A percentile compares a stretch with the other conserved stretches of the same genome.
These are phyloP conservation scores for Pichia kluyveri DNA, from an alignment of 805 yeast species.

Conservation along the genomic window DNA sequence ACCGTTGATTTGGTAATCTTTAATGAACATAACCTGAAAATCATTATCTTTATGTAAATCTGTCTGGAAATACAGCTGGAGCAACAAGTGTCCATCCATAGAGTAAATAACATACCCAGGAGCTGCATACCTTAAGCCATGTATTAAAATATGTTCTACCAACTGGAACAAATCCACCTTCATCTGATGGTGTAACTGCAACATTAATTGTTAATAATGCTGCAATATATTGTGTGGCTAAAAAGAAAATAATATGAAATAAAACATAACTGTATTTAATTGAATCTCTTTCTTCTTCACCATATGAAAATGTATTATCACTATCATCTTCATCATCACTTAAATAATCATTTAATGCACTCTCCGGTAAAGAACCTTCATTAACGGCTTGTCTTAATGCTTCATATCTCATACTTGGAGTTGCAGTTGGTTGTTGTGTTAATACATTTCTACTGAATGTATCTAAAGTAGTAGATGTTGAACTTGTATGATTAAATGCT, in stretches of 20 bases:
- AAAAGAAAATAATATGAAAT: conserved; percentile 84
- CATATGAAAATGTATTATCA: conserved; percentile 22
- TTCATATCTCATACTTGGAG: conserved; percentile 72
- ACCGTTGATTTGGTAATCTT: too few relatives aligned
- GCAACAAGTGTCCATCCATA: conserved; percentile 91
- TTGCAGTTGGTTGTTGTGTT: conserved; percentile 38
- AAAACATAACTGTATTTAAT: conserved; percentile 80
- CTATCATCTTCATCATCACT: conserved; percentile 29
- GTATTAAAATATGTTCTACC: conserved; percentile 94
- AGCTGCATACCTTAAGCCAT: conserved; percentile 86
- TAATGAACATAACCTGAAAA: too few relatives aligned
- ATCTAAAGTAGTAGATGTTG: too few relatives aligned
- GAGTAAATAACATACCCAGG: conserved; percentile 83
- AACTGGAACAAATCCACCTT: conserved; percentile 89
- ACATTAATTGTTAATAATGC: conserved; percentile 89
- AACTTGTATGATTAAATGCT: conserved; percentile 38
- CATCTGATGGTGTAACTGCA: conserved; percentile 60
- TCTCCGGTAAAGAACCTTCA: conserved; percentile 88
- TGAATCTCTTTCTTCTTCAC: conserved; percentile 49
- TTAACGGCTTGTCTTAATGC: conserved; percentile 93
- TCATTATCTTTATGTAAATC: conserved; percentile 36
- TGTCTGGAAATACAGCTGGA: conserved; percentile 83
- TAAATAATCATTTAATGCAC: conserved; percentile 77
- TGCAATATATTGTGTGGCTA: conserved; percentile 96
- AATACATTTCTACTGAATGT: conserved; percentile 16